Base-by-base conservation (phyloP, 768 basidiomycete genomes). In the Pleurotus sapidus region DNA sequence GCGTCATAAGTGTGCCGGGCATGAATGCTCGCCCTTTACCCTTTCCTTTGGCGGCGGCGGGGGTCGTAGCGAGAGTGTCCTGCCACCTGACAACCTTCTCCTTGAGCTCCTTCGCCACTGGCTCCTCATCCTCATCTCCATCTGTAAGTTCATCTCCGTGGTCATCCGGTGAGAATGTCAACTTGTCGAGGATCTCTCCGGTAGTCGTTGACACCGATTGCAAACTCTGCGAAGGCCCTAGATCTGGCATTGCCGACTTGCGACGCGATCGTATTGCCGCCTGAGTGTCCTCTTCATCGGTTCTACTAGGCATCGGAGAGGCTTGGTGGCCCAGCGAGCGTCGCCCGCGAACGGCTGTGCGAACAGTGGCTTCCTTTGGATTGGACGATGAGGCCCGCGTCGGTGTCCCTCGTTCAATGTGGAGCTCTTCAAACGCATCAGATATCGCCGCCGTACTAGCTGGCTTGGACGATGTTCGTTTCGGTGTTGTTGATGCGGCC, bases 1-100 rank as follows among this genome's bases (percentile, higher is more conserved):
- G 83, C 0, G 83, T 75, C 46, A 65, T 64, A 11, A 86, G 71
- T 2, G 84, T 79, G 46, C 85, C 78, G 1, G 85, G 85, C 85
- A 87, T 87, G 57, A 63, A 65, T 38, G 73, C 72, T 38, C 74
- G 73, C 40, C 18, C 23, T 51, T 56, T 69, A 61, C 46, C 63
- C 59, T 63, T 64, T 62, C 55, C 55, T 57, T 62, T 69, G 34
- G 59, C 38, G 63, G 67, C 15, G 56, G 40, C 3, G 68, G 64
- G 15, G 38, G 55, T 49, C 54, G 65, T 38, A 7, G 55, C 39
- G 46, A 62, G 43, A 4, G 56, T 67, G 56, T 71, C 72, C 63
- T 72, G 72, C 76, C 73, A 72, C 17, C 65, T 69, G 34, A 70
- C 66, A 2, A 84, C 67, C 6, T 72, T 70, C 57, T 64, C 66